Conservation (phyloP, 1,284 basidiomycete species). For the Sphaerobolus stellatus region DNA sequence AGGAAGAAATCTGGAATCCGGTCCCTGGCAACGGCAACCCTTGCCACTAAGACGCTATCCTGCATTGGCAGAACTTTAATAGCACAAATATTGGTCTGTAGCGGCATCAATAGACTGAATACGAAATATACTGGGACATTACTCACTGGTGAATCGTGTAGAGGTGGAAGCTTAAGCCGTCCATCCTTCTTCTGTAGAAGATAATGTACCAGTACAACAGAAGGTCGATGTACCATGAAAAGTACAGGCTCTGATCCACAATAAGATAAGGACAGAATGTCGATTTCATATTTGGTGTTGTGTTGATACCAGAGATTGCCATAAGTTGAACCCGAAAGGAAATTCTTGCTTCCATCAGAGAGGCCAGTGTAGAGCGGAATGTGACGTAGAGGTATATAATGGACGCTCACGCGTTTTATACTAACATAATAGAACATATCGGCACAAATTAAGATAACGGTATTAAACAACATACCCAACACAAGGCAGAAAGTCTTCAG, state of each 20-base stretch:
- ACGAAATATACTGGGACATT: neutral
- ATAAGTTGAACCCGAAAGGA: neutral
- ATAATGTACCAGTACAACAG: neutral
- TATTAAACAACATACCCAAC: neutral
- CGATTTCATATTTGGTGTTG: neutral
- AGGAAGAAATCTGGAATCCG: constrained; percentile 1
- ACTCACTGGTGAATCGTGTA: neutral
- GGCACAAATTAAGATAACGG: neutral
- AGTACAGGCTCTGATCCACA: neutral
- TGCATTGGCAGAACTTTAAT: constrained; percentile 2
- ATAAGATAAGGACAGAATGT: neutral
- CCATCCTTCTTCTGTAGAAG: neutral
- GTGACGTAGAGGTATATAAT: too few relatives aligned
- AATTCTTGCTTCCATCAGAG: neutral
- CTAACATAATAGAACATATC: too few relatives aligned
- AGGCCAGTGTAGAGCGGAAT: neutral
- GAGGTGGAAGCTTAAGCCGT: neutral
- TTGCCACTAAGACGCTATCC: constrained; percentile 1
- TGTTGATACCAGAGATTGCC: neutral
- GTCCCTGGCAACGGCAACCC: constrained; percentile 1
- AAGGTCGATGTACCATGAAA: constrained; percentile 3
- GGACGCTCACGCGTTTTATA: too few relatives aligned
- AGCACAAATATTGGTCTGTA: neutral
- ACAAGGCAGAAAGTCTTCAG: neutral
- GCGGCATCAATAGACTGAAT: neutral